phyloP scores from a whole-genome alignment of 2,329 filamentous ascomycete genomes.

The Clonostachys sp. region DNA sequence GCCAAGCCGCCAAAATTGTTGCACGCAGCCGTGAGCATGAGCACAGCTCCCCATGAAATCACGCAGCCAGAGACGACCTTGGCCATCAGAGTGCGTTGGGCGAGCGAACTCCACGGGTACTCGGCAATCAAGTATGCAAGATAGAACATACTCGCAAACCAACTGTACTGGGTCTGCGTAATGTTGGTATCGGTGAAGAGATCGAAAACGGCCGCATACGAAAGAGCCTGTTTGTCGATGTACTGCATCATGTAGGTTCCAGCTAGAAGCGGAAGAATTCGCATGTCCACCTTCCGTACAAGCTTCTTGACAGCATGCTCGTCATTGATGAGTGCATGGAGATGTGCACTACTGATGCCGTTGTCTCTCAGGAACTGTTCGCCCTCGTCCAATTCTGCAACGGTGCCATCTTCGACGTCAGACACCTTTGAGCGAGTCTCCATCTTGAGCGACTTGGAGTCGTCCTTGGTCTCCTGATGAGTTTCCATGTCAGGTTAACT shows the following conservation, averaged over 20 bases:
- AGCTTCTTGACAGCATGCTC: conserved; percentile 16
- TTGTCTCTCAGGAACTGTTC: conserved; percentile 43
- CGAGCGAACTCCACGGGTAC: conserved; percentile 25
- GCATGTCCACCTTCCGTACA: conserved; percentile 40
- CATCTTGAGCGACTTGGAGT: not conserved
- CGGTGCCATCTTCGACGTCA: not conserved
- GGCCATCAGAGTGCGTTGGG: conserved; percentile 25
- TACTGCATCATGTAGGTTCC: conserved; percentile 47
- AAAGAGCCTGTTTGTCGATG: conserved; percentile 50
- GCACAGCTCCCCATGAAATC: conserved; percentile 25
- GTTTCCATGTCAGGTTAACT: too few relatives aligned
- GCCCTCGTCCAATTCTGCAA: conserved; percentile 36
- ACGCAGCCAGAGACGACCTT: conserved; percentile 25
- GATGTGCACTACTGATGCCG: conserved; percentile 32
- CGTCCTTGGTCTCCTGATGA: too few relatives aligned
- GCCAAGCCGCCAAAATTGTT: conserved; percentile 34
- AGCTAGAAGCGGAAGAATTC: conserved; percentile 45
- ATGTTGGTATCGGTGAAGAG: conserved; percentile 44
- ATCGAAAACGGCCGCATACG: conserved; percentile 52
- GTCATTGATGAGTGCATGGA: conserved; percentile 39
- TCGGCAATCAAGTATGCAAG: conserved; percentile 40
- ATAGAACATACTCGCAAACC: conserved; percentile 53
- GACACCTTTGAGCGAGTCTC: not conserved
- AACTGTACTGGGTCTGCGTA: conserved; percentile 40
- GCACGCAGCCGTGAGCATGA: conserved; percentile 35